These are phyloP conservation scores for Ustilago tritici DNA, from an alignment of 1,284 basidiomycete species.

Conservation along the genomic window DNA sequence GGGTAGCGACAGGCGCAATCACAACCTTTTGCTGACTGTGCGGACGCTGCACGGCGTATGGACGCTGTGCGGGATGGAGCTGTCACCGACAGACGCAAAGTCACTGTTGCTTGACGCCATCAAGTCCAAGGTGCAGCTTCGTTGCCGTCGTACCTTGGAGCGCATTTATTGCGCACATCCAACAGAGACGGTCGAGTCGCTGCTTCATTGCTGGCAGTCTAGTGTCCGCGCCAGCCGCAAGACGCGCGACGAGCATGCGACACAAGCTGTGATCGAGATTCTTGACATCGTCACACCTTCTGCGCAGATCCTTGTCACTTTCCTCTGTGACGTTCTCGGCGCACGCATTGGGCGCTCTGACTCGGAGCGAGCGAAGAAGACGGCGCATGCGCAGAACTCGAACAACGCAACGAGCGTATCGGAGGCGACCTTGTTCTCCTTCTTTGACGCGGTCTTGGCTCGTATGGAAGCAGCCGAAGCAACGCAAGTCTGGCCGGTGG, in stretches of 20 bases:
- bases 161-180: constrained; percentile 85
- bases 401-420: constrained; percentile 12
- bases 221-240: constrained; percentile 17
- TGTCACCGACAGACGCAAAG: constrained; percentile 34
- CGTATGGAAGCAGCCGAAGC: constrained; percentile 88
- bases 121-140: constrained; percentile 28
- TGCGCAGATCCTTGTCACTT: constrained; percentile 87
- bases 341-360: constrained; percentile 71
- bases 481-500: constrained; percentile 83
- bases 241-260: constrained; percentile 2
- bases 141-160: constrained; percentile 73
- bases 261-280: constrained; percentile 77
- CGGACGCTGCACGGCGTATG: constrained; percentile 55
- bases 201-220: constrained; percentile 81
- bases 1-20: constrained; percentile 5
- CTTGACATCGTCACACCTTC: constrained; percentile 85
- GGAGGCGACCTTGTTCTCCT: constrained; percentile 76
- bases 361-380: constrained; percentile 68
- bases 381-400: background rate
- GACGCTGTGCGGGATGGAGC: constrained; percentile 23
- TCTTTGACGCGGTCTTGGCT: constrained; percentile 87
- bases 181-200: constrained; percentile 82
- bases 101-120: constrained; percentile 45
- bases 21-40: constrained; percentile 37
- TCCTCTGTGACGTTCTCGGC: constrained; percentile 79